These are phyloP conservation scores for Pythium chondricola DNA, from an alignment of 352 stramenopile species.

Conservation along the genomic window DNA sequence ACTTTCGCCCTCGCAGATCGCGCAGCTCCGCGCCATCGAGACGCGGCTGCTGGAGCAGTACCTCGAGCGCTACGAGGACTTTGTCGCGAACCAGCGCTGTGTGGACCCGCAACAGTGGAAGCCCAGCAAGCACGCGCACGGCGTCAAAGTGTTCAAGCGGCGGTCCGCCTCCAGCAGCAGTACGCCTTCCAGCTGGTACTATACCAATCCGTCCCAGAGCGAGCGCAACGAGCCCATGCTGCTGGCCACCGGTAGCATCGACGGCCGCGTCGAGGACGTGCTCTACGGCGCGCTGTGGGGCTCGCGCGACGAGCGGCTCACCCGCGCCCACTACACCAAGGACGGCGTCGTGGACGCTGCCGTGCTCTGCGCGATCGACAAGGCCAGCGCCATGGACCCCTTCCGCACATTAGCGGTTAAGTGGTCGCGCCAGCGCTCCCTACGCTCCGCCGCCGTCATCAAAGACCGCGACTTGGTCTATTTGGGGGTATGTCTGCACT, in stretches of 20 bases:
- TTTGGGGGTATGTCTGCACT: constrained; percentile 45
- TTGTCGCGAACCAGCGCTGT: constrained; percentile 9
- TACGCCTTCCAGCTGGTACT: no score
- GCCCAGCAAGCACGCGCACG: constrained; percentile 35
- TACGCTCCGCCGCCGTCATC: constrained; percentile 19
- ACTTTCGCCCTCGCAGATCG: constrained; percentile 28
- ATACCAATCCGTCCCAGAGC: not conserved
- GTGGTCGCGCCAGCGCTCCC: constrained; percentile 28
- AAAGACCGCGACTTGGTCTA: constrained; percentile 58
- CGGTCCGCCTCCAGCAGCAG: not conserved
- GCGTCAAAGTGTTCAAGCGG: constrained; percentile 45
- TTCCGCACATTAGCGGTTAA: constrained; percentile 65
- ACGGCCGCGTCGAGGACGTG: constrained; percentile 52
- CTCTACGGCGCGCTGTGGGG: constrained; percentile 51
- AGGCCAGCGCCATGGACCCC: constrained; percentile 35
- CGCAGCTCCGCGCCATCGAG: constrained; percentile 41
- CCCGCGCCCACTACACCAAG: constrained; percentile 44
- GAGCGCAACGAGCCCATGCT: constrained; percentile 21
- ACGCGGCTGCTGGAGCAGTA: constrained; percentile 41
- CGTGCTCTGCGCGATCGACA: constrained; percentile 40
- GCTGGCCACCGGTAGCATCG: constrained; percentile 35
- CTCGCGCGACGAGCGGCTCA: constrained; percentile 40
- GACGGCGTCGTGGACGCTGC: constrained; percentile 44
- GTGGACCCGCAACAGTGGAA: constrained; percentile 31
- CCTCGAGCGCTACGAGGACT: constrained; percentile 44